A percentile compares a stretch with the other conserved stretches of the same genome.
Evolutionary conservation across 495 filamentous ascomycete species (phyloP).

Genomic region (Pseudevernia furfuracea): DNA sequence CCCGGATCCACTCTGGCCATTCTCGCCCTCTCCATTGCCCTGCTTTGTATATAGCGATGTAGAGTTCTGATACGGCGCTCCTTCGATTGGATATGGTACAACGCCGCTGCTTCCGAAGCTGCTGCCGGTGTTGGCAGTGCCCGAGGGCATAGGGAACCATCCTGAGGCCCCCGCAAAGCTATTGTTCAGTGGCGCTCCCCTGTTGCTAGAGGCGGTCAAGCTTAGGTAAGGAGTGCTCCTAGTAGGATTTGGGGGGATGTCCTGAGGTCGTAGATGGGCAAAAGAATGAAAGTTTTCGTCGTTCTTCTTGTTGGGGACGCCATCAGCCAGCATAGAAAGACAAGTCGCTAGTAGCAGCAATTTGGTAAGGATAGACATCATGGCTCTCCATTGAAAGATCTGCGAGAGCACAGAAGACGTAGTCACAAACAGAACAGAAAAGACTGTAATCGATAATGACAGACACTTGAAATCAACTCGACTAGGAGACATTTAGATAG

Average conservation of each 20-base stretch:
- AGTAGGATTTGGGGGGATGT: neutral
- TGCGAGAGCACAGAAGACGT: slow-evolving; percentile 4
- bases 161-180: neutral
- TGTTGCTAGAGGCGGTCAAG: slow-evolving; percentile 1
- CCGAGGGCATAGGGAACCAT: neutral
- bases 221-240: neutral
- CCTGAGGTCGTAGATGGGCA: neutral
- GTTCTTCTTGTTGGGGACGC: slow-evolving; percentile 7
- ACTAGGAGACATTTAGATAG: slow-evolving; percentile 3
- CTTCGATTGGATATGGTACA: slow-evolving; percentile 15
- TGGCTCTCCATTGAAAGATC: slow-evolving; percentile 19
- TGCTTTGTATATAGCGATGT: slow-evolving; percentile 5
- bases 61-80: slow-evolving; percentile 20
- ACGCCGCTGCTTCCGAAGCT: neutral
- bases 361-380: slow-evolving; percentile 21
- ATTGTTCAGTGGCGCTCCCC: neutral
- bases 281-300: neutral
- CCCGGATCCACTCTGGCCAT: neutral
- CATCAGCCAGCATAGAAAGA: slow-evolving; percentile 1
- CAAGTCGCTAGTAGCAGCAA: slow-evolving; percentile 6
- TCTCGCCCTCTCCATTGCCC: neutral
- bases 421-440: slow-evolving; percentile 6
- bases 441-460: slow-evolving; percentile 7
- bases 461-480: neutral
- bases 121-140: slow-evolving; percentile 11